Percentiles rank a stretch among this genome's conserved stretches.
phyloP scores from a whole-genome alignment of 163 green algal species.

The Prototheca wickerhamii region DNA sequence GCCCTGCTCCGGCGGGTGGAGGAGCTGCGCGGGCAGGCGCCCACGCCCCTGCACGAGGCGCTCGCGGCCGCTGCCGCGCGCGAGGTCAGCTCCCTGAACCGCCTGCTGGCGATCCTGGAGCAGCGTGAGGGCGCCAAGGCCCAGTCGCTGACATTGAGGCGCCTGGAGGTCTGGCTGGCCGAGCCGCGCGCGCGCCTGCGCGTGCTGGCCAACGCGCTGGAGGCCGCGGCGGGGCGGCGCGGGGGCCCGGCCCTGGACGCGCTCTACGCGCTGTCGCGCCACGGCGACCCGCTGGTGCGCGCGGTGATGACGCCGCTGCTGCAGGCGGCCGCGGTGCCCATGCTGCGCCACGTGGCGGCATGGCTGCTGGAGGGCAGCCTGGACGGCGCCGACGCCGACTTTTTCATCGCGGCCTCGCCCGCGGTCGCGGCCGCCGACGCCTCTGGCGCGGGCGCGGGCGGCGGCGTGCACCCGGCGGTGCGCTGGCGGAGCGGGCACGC shows the following conservation, averaged over 20 bases:
- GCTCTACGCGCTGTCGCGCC: conserved; percentile 36
- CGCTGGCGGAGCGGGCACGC: conserved; percentile 16
- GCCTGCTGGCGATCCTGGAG: conserved; percentile 51
- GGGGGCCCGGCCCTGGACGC: conserved; percentile 35
- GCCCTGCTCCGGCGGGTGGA: conserved; percentile 17
- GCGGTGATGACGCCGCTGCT: conserved; percentile 21
- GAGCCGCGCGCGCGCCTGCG: conserved; percentile 36
- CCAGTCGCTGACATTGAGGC: conserved; percentile 33
- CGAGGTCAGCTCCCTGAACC: conserved; percentile 42
- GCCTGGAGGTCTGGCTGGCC: conserved; percentile 45
- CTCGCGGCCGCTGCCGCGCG: conserved; percentile 31
- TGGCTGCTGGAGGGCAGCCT: conserved; percentile 50
- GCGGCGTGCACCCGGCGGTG: conserved; percentile 10
- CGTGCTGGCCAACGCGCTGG: conserved; percentile 36
- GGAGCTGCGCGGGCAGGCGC: conserved; percentile 1
- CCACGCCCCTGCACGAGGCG: conserved; percentile 31
- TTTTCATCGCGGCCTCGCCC: conserved; percentile 12
- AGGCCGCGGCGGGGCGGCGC: conserved; percentile 4
- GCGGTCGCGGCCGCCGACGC: background rate
- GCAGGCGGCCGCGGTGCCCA: conserved; percentile 23
- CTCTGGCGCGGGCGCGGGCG: conserved; percentile 2
- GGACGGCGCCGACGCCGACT: conserved; percentile 7
- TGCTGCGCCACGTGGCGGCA: conserved; percentile 22
- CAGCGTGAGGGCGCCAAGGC: background rate
- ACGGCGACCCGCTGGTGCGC: conserved; percentile 41